Percentiles rank a stretch among this genome's conserved stretches.
Conservation (phyloP, 371 early-diverging fungal species). For the Funneliformis caledonium region DNA sequence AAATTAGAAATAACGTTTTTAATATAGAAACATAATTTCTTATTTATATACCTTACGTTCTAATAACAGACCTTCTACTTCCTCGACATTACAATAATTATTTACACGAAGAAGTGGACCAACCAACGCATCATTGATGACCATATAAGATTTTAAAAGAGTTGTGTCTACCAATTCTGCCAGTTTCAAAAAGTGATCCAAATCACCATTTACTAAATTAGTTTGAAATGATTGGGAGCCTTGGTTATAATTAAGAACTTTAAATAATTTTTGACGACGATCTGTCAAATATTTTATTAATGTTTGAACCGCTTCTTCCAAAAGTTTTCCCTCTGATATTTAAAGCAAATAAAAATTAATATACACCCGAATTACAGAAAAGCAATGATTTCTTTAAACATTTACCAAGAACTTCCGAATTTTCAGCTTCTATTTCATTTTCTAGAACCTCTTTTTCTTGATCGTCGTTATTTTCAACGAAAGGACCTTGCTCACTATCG, state of each 20-base stretch:
- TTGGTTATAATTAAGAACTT: constrained; percentile 44
- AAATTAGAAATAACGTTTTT: background rate
- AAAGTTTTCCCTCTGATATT: constrained; percentile 49
- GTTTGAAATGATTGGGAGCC: constrained; percentile 27
- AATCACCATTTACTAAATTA: constrained; percentile 39
- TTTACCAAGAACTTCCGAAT: constrained; percentile 11
- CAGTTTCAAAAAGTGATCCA: constrained; percentile 43
- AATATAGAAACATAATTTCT: background rate
- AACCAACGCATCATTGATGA: constrained; percentile 77
- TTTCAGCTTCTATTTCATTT: constrained; percentile 17
- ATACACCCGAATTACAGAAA: constrained; percentile 14
- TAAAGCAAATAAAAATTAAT: background rate
- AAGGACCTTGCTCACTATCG: no score
- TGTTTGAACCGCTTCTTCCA: constrained; percentile 65
- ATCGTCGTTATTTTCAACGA: background rate
- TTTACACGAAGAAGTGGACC: constrained; percentile 86
- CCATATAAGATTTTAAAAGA: constrained; percentile 82
- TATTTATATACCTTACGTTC: constrained; percentile 61
- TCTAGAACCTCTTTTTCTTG: constrained; percentile 17
- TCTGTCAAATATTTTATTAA: constrained; percentile 75
- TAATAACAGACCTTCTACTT: constrained; percentile 77
- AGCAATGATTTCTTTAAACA: constrained; percentile 14
- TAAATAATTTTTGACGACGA: constrained; percentile 66
- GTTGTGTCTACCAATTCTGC: constrained; percentile 85
- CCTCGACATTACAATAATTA: constrained; percentile 86